Conservation (phyloP, 768 basidiomycete species). For the Dendrothele bispora region DNA sequence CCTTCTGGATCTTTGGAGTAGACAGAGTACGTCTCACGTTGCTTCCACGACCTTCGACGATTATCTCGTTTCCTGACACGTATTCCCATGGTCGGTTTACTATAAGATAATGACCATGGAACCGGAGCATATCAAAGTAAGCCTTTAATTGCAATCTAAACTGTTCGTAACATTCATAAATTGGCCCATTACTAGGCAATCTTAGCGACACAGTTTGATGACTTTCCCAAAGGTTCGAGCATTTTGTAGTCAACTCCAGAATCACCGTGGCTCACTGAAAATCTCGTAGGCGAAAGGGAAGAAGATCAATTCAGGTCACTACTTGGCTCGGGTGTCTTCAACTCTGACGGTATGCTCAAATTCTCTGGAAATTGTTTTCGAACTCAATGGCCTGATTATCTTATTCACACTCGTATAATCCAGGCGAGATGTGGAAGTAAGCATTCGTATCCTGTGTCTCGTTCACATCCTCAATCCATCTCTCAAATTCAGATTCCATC, state of each 20-base stretch:
- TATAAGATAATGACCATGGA: constrained; percentile 14
- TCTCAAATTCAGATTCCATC: constrained; percentile 45
- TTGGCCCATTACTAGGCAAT: constrained; percentile 23
- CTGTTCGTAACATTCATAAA: not conserved
- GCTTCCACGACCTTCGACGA: not conserved
- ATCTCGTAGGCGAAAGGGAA: constrained; percentile 15
- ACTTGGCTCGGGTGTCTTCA: constrained; percentile 61
- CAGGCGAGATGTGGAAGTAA: constrained; percentile 62
- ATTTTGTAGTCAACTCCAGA: constrained; percentile 5
- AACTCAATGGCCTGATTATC: not conserved
- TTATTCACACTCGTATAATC: not conserved
- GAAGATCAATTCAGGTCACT: constrained; percentile 24
- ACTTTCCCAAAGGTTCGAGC: constrained; percentile 31
- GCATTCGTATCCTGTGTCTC: constrained; percentile 10
- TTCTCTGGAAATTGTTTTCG: not conserved
- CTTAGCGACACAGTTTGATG: constrained; percentile 38
- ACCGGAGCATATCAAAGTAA: constrained; percentile 27
- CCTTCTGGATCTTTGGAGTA: constrained; percentile 1
- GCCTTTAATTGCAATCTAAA: not conserved
- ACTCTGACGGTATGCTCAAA: constrained; percentile 43
- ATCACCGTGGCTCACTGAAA: not conserved
- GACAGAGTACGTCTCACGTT: constrained; percentile 1
- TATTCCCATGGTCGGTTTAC: not conserved
- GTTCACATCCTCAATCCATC: not conserved
- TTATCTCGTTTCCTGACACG: not conserved